A percentile compares a stretch with the other conserved stretches of the same genome.
Conservation (phyloP, 2,329 filamentous ascomycete genomes). For the Cladosporium velox region DNA sequence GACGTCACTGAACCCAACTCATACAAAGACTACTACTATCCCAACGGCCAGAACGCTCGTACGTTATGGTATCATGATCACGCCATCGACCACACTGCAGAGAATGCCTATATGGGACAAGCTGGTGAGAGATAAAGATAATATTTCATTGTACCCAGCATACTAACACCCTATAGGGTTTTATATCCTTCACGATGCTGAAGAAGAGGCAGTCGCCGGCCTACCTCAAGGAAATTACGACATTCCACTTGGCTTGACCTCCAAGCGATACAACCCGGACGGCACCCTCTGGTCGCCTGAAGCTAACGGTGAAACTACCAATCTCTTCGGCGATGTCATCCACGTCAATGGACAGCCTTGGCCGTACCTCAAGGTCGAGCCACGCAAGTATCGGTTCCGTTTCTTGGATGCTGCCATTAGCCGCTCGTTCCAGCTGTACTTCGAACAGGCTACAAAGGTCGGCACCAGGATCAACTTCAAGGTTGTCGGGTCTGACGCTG, state of each 20-base stretch:
- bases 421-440: conserved; percentile 52
- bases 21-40: conserved; percentile 64
- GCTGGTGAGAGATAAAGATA: conserved; percentile 31
- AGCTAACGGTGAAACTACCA: conserved; percentile 43
- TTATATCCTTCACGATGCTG: conserved; percentile 56
- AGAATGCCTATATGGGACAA: conserved; percentile 60
- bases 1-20: conserved; percentile 54
- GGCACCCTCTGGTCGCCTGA: conserved; percentile 52
- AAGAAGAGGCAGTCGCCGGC: conserved; percentile 49
- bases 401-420: conserved; percentile 54
- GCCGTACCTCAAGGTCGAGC: conserved; percentile 61
- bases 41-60: conserved; percentile 56
- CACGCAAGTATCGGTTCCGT: conserved; percentile 61
- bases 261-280: conserved; percentile 55
- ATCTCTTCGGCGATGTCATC: conserved; percentile 59
- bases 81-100: conserved; percentile 47
- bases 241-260: conserved; percentile 52
- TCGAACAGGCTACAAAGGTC: conserved; percentile 39
- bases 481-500: conserved; percentile 58
- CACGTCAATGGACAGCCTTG: conserved; percentile 62
- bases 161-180: conserved; percentile 40
- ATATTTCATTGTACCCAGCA: neutral
- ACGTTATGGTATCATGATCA: conserved; percentile 61
- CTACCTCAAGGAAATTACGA: conserved; percentile 58
- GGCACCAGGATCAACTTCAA: conserved; percentile 49